Percentiles rank a stretch among this genome's conserved stretches.
Evolutionary conservation across 1,139 yeast genomes (phyloP).

Genomic region (Candida freyschussii): DNA sequence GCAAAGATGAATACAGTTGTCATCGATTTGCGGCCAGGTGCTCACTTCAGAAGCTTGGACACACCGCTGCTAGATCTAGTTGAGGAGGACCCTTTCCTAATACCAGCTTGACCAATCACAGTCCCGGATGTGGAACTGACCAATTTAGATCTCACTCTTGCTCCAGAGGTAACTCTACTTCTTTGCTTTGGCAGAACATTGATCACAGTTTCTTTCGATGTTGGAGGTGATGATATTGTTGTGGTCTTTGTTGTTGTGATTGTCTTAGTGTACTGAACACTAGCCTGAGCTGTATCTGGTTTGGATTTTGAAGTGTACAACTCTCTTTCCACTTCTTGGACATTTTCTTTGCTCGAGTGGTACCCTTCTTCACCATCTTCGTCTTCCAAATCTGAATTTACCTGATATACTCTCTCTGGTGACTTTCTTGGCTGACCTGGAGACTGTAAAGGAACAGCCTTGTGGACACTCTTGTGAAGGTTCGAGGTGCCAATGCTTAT

Average conservation of each 20-base stretch:
- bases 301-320: conserved; percentile 9
- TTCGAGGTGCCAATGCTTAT: conserved; percentile 58
- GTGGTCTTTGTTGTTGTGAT: conserved; percentile 47
- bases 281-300: conserved; percentile 25
- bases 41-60: conserved; percentile 13
- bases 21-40: too few relatives aligned
- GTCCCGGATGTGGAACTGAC: conserved; percentile 13
- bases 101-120: conserved; percentile 24
- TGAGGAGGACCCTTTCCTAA: conserved; percentile 23
- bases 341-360: conserved; percentile 19
- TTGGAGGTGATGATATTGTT: conserved; percentile 40
- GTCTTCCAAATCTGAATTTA: conserved; percentile 20
- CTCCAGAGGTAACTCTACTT: conserved; percentile 30
- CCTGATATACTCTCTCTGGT: conserved; percentile 21
- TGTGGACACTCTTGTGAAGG: conserved; percentile 59
- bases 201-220: conserved; percentile 13
- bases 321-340: conserved; percentile 10
- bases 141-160: conserved; percentile 27
- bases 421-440: conserved; percentile 96
- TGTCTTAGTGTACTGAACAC: conserved; percentile 41
- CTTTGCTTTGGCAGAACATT: conserved; percentile 23
- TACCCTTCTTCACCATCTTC: conserved; percentile 12
- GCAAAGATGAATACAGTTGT: too few relatives aligned
- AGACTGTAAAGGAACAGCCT: conserved; percentile 84
- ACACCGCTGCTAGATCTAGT: conserved; percentile 24